phyloP scores from a whole-genome alignment of 1,284 basidiomycete species.

The Moesziomyces aphidis region DNA sequence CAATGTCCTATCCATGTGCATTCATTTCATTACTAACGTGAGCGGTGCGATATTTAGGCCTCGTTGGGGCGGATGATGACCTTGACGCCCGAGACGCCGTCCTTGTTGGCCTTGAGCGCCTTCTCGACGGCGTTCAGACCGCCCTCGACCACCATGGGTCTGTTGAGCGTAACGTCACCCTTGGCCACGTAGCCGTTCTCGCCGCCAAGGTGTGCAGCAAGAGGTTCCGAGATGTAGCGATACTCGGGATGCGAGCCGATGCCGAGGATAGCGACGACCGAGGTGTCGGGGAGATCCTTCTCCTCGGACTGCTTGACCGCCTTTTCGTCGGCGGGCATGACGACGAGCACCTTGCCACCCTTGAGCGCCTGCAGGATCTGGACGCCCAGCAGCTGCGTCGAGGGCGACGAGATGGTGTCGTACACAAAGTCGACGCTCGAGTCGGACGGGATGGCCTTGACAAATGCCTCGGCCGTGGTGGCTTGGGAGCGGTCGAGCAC shows the following conservation, averaged over 20 bases:
- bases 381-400: slow-evolving; percentile 42
- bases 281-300: slow-evolving; percentile 1
- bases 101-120: slow-evolving; percentile 48
- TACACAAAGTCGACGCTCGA: slow-evolving; percentile 27
- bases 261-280: slow-evolving; percentile 23
- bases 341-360: slow-evolving; percentile 34
- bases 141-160: slow-evolving; percentile 38
- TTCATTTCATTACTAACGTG: too few relatives aligned
- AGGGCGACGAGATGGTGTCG: slow-evolving; percentile 48
- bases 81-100: slow-evolving; percentile 53
- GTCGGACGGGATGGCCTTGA: slow-evolving; percentile 9
- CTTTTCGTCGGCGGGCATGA: slow-evolving; percentile 26
- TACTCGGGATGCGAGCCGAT: slow-evolving; percentile 28
- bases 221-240: slow-evolving; percentile 28
- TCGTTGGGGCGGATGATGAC: slow-evolving; percentile 46
- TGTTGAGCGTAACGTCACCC: slow-evolving; percentile 41
- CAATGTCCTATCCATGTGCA: too few relatives aligned
- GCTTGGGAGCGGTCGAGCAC: slow-evolving; percentile 40
- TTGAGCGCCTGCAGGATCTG: slow-evolving; percentile 40
- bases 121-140: slow-evolving; percentile 42
- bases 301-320: slow-evolving; percentile 1
- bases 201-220: slow-evolving; percentile 43
- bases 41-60: slow-evolving; percentile 1
- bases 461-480: slow-evolving; percentile 22
- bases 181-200: slow-evolving; percentile 48